phyloP scores from a whole-genome alignment of 306 rosid species.

The Astragalus glycyphyllos region DNA sequence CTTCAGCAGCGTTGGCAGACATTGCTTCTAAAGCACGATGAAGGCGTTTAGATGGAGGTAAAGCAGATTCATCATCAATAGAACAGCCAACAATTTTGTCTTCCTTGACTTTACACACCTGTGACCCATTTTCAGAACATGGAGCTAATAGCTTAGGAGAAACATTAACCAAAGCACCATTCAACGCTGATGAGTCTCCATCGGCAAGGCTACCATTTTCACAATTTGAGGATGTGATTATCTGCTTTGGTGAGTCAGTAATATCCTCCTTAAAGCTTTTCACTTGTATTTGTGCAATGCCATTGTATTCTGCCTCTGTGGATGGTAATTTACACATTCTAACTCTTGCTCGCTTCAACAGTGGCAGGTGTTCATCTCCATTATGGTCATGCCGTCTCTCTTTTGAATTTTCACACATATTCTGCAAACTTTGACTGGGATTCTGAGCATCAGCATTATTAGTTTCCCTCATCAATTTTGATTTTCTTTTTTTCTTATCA shows the following conservation, averaged over 20 bases:
- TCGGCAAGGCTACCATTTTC: constrained; percentile 52
- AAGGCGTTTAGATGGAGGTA: constrained; percentile 95
- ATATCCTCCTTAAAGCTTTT: constrained; percentile 53
- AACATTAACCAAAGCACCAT: constrained; percentile 41
- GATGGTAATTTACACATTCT: constrained; percentile 78
- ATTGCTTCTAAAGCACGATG: constrained; percentile 99
- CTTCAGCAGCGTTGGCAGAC: constrained; percentile 93
- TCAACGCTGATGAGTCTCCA: constrained; percentile 46
- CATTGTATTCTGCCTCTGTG: constrained; percentile 54
- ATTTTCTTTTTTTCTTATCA: constrained; percentile 84
- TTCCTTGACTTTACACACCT: constrained; percentile 61
- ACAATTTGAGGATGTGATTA: constrained; percentile 46
- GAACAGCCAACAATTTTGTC: constrained; percentile 64
- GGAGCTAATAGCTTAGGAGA: constrained; percentile 54
- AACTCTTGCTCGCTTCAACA: constrained; percentile 94
- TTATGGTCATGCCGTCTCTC: constrained; percentile 64
- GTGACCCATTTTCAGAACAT: constrained; percentile 56
- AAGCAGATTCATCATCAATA: constrained; percentile 82
- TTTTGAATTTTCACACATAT: constrained; percentile 51
- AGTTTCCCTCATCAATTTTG: constrained; percentile 61
- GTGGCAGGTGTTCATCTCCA: constrained; percentile 94
- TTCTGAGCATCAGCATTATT: constrained; percentile 55
- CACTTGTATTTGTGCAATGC: constrained; percentile 51
- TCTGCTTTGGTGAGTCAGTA: constrained; percentile 42
- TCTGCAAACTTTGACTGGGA: constrained; percentile 56